Evolutionary conservation across 176 grass and related monocot species (phyloP).

Genomic region (Carex myosuroides): DNA sequence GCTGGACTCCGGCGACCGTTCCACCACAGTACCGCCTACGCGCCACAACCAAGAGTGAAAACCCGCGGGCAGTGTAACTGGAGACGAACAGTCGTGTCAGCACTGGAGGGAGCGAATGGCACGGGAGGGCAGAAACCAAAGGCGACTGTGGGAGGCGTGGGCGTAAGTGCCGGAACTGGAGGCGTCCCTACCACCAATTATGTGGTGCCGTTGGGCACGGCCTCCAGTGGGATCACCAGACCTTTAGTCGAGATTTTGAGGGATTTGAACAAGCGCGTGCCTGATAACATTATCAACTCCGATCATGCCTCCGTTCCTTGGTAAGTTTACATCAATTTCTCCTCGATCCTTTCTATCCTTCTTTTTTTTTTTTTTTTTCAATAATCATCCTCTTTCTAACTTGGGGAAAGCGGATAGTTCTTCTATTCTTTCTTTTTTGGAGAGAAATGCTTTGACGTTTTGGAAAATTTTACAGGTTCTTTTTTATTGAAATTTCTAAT

Average conservation of each 20-base stretch:
- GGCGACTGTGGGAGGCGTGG: conserved; percentile 33
- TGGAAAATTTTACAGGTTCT: background rate
- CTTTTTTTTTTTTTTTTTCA: background rate
- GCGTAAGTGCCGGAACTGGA: conserved; percentile 8
- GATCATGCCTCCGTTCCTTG: conserved; percentile 61
- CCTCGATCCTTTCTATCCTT: background rate
- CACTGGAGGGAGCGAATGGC: background rate
- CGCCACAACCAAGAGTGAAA: background rate
- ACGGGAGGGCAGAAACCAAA: conserved; percentile 31
- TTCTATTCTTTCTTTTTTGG: background rate
- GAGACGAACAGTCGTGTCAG: conserved; percentile 1
- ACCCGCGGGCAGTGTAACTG: background rate
- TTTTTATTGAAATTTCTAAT: background rate
- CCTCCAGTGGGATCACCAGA: conserved; percentile 51
- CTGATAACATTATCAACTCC: conserved; percentile 86
- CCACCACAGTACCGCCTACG: background rate
- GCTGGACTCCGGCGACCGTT: conserved; percentile 17
- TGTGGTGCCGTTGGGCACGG: conserved; percentile 81
- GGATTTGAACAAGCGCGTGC: conserved; percentile 97
- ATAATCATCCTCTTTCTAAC: background rate
- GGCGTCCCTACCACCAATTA: conserved; percentile 85
- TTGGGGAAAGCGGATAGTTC: background rate
- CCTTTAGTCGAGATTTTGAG: conserved; percentile 94
- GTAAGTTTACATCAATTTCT: conserved; percentile 25
- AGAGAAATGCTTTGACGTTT: background rate